Evolutionary conservation across 208 protist species (phyloP), one percentile per base, ranked within the genome.

Genomic region (Herpetomonas muscarum): DNA sequence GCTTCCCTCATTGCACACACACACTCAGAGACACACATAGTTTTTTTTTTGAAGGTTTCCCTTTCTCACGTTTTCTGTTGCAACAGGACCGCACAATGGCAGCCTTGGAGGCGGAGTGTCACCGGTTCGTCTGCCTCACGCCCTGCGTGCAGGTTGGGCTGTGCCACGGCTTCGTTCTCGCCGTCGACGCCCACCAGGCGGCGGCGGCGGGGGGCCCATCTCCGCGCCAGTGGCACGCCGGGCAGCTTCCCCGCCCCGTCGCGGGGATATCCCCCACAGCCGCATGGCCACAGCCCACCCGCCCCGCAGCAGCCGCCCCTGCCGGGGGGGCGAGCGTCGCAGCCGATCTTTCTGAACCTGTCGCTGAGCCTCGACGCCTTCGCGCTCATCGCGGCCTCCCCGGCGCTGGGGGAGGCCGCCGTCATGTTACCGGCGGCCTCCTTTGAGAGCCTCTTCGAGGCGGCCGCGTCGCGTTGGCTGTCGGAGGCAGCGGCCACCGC

Each of bases 401-500:
- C 41, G 10, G 10, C 19, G 41, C 41, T 46, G 47, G 48, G 12
- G 19, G 31, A 2, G 31, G 19, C 34, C 3, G 31, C 17, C 22
- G 37, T 67, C 41, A 19, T 60, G 39, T 34, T 44, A 31, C 19
- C 9, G 15, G 41, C 41, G 9, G 19, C 5, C 41, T 46, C 17
- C 41, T 46, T 46, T 19, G 41, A 46, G 19, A 12, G 22, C 15
- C 41, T 46, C 15, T 12, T 46, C 5, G 41, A 6, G 17, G 15
- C 15, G 15, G 41, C 67, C 13, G 60, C 66, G 13, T 12, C 54
- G 26, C 37, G 62, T 47, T 53, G 46, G 26, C 7, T 42, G 36
- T 10, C 3, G 28, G 31, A 6, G 26, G 2, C 9, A 19, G 30
- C 25, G 6, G 17, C 12, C 15, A 28, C 19, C 6, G 34, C 13